phyloP scores from a whole-genome alignment of 352 stramenopile species.

The Pythium volutum region DNA sequence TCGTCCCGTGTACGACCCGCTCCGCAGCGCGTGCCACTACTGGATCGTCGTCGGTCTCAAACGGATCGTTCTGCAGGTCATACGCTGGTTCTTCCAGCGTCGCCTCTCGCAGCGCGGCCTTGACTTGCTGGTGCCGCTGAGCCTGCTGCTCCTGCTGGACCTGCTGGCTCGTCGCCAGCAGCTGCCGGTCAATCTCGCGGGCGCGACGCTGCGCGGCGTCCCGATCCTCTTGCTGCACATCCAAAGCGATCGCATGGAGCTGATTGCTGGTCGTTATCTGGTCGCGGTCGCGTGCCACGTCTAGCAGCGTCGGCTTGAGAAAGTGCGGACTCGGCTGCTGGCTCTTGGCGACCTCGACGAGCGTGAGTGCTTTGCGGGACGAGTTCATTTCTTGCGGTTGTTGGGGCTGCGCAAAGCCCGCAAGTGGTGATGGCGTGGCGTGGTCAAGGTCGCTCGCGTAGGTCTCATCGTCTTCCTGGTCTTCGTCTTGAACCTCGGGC shows the following conservation, averaged over 20 bases:
- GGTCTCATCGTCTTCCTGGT: constrained; percentile 13
- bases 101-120: constrained; percentile 30
- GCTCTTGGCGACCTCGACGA: constrained; percentile 38
- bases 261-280: constrained; percentile 9
- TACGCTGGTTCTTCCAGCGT: constrained; percentile 41
- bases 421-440: constrained; percentile 1
- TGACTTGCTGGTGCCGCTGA: constrained; percentile 27
- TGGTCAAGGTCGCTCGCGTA: constrained; percentile 7
- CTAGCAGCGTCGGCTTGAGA: constrained; percentile 18
- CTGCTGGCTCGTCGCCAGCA: constrained; percentile 26
- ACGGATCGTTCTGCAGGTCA: constrained; percentile 37
- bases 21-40: constrained; percentile 22
- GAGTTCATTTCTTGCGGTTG: neutral
- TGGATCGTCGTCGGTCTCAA: constrained; percentile 40
- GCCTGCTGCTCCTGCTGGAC: constrained; percentile 31
- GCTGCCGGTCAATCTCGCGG: constrained; percentile 23
- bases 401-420: constrained; percentile 3
- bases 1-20: constrained; percentile 16
- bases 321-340: constrained; percentile 8
- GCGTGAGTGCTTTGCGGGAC: constrained; percentile 7
- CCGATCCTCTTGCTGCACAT: constrained; percentile 42
- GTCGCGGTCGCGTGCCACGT: constrained; percentile 19
- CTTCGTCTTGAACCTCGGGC: neutral
- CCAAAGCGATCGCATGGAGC: constrained; percentile 30
- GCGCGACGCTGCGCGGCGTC: constrained; percentile 15